Percentiles rank a stretch among this genome's conserved stretches.
Evolutionary conservation across 192 early-diverging fungal genomes (phyloP).

Genomic region (Thamnidium elegans): DNA sequence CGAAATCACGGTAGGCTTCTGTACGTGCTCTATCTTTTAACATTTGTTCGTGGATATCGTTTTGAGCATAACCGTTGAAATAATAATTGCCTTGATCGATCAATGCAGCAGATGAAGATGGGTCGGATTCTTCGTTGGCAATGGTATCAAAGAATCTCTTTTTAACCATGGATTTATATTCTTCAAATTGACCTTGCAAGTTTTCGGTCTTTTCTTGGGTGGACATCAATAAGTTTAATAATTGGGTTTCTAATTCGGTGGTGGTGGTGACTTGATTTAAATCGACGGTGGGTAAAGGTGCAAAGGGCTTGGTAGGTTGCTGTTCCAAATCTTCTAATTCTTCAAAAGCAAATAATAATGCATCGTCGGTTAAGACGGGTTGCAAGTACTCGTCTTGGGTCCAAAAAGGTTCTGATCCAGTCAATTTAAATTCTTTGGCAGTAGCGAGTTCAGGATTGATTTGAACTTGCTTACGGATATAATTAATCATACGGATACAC

Average conservation of each 20-base stretch:
- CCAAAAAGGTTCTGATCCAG: conserved; percentile 54
- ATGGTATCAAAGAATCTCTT: conserved; percentile 61
- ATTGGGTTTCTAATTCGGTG: conserved; percentile 53
- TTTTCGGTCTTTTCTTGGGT: conserved; percentile 56
- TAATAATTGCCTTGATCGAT: conserved; percentile 69
- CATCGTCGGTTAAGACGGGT: conserved; percentile 66
- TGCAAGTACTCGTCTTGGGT: conserved; percentile 65
- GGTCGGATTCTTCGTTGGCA: not conserved
- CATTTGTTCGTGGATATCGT: conserved; percentile 71
- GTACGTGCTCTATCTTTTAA: conserved; percentile 81
- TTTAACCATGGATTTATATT: conserved; percentile 69
- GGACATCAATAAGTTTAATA: conserved; percentile 50
- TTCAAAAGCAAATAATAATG: conserved; percentile 58
- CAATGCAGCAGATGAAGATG: not conserved
- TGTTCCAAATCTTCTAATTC: conserved; percentile 64
- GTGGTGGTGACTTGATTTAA: conserved; percentile 23
- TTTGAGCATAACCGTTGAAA: conserved; percentile 98
- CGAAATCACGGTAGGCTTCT: conserved; percentile 75
- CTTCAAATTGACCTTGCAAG: conserved; percentile 58
- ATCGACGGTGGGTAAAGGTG: conserved; percentile 10
- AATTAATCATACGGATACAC: conserved; percentile 74
- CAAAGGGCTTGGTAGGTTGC: conserved; percentile 12
- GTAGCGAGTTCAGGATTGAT: conserved; percentile 19
- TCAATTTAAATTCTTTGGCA: conserved; percentile 37
- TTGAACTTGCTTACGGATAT: conserved; percentile 47